Conservation (phyloP, 1,284 basidiomycete species). For the Fistulina hepatica region DNA sequence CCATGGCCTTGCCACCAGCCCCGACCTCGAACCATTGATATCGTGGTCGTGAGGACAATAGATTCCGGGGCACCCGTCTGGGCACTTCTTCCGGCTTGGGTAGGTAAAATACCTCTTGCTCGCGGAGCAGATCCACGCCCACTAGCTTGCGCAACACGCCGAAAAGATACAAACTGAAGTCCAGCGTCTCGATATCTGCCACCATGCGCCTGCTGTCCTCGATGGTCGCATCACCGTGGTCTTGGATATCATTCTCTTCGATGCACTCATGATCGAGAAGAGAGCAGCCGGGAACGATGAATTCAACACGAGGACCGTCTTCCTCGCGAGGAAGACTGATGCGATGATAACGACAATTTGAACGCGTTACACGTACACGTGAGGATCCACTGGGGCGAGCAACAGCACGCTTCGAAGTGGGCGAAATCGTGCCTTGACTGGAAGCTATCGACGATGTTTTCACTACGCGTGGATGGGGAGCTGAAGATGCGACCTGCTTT, state of each 20-base stretch:
- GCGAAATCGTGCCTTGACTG: too few species aligned
- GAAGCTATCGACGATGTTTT: too few species aligned
- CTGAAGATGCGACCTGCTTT: too few species aligned
- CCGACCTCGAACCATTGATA: too few species aligned
- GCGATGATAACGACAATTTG: conserved; percentile 55
- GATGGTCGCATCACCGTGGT: conserved; percentile 41
- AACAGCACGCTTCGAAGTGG: too few species aligned
- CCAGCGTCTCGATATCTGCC: conserved; percentile 38
- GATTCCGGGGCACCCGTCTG: background rate
- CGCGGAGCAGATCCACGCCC: conserved; percentile 48
- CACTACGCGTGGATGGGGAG: too few species aligned
- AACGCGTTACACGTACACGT: conserved; percentile 43
- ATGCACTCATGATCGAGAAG: conserved; percentile 45
- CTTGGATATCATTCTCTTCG: conserved; percentile 44
- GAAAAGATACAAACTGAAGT: conserved; percentile 41
- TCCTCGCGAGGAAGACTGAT: conserved; percentile 49
- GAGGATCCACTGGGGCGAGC: too few species aligned
- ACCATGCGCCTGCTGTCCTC: conserved; percentile 27
- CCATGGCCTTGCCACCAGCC: too few species aligned
- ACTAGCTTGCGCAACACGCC: conserved; percentile 46
- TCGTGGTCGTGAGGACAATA: too few species aligned
- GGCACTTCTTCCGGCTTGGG: conserved; percentile 31
- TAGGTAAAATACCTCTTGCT: conserved; percentile 53
- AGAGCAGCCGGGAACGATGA: conserved; percentile 57
- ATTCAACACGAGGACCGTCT: conserved; percentile 37